phyloP scores from a whole-genome alignment of 106 monocot species.

The Chionographis japonica region DNA sequence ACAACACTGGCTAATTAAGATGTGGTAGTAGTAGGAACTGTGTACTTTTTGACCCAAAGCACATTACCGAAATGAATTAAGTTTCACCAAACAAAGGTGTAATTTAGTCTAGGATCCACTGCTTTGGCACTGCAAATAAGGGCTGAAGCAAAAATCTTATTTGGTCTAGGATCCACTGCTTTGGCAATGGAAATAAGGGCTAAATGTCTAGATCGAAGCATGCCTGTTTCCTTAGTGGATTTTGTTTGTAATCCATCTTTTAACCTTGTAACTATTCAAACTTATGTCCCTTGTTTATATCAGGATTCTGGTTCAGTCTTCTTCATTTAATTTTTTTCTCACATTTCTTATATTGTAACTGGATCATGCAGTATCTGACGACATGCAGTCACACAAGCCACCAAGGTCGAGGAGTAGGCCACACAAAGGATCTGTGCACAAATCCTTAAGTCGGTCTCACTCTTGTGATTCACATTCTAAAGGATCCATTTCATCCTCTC shows the following conservation, averaged over 20 bases:
- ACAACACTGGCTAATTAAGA: too few relatives aligned
- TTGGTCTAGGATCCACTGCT: too few relatives aligned
- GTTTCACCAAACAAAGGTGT: too few relatives aligned
- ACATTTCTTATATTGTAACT: neutral
- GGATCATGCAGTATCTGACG: constrained; percentile 51
- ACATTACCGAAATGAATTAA: too few relatives aligned
- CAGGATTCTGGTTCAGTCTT: neutral
- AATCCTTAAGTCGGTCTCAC: constrained; percentile 32
- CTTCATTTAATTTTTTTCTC: neutral
- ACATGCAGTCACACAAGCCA: constrained; percentile 39
- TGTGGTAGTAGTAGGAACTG: too few relatives aligned
- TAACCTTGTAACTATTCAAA: constrained; percentile 8
- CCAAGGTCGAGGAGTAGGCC: constrained; percentile 38
- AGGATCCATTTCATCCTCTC: constrained; percentile 41
- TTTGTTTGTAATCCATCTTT: neutral
- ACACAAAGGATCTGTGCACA: constrained; percentile 34
- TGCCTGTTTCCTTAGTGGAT: too few relatives aligned
- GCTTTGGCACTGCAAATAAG: too few relatives aligned
- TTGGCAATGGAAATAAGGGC: too few relatives aligned
- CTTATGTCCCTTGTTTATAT: neutral
- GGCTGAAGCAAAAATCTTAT: too few relatives aligned
- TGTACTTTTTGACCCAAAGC: too few relatives aligned
- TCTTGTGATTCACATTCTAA: constrained; percentile 57
- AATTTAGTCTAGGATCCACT: too few relatives aligned
- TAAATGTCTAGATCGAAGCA: too few relatives aligned